A percentile compares a stretch with the other conserved stretches of the same genome.
Conservation (phyloP, 2,329 filamentous ascomycete genomes). For the Fulvia fulva region DNA sequence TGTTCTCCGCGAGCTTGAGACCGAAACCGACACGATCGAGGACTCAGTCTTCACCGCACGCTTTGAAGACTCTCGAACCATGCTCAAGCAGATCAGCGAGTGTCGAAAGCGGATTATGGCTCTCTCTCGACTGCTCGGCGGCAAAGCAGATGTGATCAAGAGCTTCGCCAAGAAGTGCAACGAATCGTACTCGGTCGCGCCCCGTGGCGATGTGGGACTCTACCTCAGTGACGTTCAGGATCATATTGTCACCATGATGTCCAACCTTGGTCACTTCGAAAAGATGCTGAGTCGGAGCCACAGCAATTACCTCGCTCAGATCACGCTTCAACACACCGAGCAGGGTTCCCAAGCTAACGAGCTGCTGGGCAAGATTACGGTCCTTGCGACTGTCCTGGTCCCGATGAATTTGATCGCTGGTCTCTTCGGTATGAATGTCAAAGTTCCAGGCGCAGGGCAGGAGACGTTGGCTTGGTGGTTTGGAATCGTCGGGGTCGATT, state of each 20-base stretch:
- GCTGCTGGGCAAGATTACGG: conserved; percentile 89
- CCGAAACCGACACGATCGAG: conserved; percentile 87
- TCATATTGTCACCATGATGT: conserved; percentile 99
- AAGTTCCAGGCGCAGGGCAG: conserved; percentile 59
- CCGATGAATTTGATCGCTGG: conserved; percentile 89
- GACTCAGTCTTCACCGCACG: conserved; percentile 92
- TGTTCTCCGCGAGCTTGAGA: conserved; percentile 79
- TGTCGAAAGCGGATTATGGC: conserved; percentile 94
- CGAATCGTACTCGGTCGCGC: conserved; percentile 91
- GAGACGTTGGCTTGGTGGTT: conserved; percentile 55
- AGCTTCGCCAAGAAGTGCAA: conserved; percentile 99
- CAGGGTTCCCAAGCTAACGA: conserved; percentile 86
- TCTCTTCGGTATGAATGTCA: conserved; percentile 84
- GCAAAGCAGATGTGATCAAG: conserved; percentile 97
- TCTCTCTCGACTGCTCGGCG: conserved; percentile 84
- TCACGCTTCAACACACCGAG: conserved; percentile 85
- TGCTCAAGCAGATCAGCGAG: conserved; percentile 82
- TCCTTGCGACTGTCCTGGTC: conserved; percentile 91
- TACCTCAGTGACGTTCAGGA: conserved; percentile 98
- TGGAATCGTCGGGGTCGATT: conserved; percentile 56
- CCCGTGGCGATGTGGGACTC: conserved; percentile 91
- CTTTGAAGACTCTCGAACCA: conserved; percentile 80
- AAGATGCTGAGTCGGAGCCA: conserved; percentile 94
- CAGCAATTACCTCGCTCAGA: conserved; percentile 92
- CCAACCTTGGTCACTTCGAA: conserved; percentile 90